Percentiles rank a stretch among this genome's conserved stretches.
phyloP scores from a whole-genome alignment of 352 stramenopile genomes.

The Vaucheria bursata region DNA sequence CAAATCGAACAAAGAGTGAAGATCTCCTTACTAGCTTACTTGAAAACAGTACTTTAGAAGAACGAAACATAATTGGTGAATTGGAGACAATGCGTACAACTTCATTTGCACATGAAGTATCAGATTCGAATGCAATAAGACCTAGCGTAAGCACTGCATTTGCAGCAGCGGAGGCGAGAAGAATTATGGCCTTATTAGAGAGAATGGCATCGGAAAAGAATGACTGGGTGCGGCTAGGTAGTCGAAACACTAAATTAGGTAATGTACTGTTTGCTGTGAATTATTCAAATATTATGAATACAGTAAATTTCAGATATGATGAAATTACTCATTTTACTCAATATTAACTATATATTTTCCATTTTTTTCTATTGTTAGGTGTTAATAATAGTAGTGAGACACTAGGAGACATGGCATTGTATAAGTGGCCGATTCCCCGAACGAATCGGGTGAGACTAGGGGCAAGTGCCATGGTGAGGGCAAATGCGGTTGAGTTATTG shows the following conservation, averaged over 20 bases:
- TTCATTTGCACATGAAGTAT: not conserved
- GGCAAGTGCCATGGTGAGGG: conserved; percentile 27
- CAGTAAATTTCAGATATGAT: too few species aligned
- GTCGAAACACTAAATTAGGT: not conserved
- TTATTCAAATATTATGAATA: too few species aligned
- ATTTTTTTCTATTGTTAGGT: not conserved
- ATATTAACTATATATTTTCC: too few species aligned
- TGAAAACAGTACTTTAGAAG: not conserved
- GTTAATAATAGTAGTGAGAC: not conserved
- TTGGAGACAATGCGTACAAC: not conserved
- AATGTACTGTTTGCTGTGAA: too few species aligned
- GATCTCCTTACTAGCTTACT: not conserved
- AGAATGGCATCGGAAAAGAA: conserved; percentile 24
- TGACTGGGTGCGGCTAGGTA: conserved; percentile 26
- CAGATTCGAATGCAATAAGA: too few species aligned
- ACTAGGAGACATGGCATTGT: conserved; percentile 39
- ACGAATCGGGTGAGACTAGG: conserved; percentile 32
- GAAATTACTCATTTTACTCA: too few species aligned
- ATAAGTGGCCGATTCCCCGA: conserved; percentile 30
- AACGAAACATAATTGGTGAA: too few species aligned
- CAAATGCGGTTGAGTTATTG: conserved; percentile 22
- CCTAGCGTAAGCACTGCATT: conserved; percentile 8
- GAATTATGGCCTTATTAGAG: conserved; percentile 36
- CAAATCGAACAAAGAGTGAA: not conserved
- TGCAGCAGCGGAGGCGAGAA: conserved; percentile 26